Evolutionary conservation across 257 asterid species (phyloP).

Genomic region (Phtheirospermum japonicum): DNA sequence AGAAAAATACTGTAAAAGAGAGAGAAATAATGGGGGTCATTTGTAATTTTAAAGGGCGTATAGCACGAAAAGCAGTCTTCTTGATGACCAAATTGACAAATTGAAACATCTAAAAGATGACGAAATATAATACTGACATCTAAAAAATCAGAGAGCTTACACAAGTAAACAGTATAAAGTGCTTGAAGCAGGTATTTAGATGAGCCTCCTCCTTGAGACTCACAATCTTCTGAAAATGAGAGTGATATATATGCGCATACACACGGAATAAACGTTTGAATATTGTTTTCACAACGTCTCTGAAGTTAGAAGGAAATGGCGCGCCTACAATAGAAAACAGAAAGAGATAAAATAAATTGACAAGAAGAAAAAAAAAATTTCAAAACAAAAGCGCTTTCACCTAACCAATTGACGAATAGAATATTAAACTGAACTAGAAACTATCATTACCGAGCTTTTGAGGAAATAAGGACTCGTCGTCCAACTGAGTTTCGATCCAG

Average conservation of each 20-base stretch:
- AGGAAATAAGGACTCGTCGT: slow-evolving; percentile 83
- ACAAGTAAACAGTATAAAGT: slow-evolving; percentile 46
- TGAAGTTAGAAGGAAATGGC: slow-evolving; percentile 81
- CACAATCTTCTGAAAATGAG: slow-evolving; percentile 47
- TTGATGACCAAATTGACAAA: not conserved
- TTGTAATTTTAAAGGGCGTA: not conserved
- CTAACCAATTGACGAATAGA: no score
- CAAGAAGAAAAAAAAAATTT: not conserved
- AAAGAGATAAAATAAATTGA: not conserved
- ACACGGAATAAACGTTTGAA: slow-evolving; percentile 82
- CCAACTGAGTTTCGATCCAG: slow-evolving; percentile 70
- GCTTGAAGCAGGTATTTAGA: slow-evolving; percentile 58
- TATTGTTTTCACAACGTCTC: slow-evolving; percentile 76
- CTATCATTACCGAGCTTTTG: slow-evolving; percentile 68
- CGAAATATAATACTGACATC: no score
- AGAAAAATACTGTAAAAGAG: no score
- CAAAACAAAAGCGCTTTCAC: no score
- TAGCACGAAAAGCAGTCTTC: not conserved
- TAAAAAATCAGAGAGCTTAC: slow-evolving; percentile 9
- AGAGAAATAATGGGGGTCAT: not conserved
- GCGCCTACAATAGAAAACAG: slow-evolving; percentile 47
- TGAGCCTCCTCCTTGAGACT: slow-evolving; percentile 36
- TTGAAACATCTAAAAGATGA: not conserved
- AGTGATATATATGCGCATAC: slow-evolving; percentile 80
- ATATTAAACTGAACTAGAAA: not conserved